Conservation (phyloP, 805 yeast genomes). For the Candida loeiensis region DNA sequence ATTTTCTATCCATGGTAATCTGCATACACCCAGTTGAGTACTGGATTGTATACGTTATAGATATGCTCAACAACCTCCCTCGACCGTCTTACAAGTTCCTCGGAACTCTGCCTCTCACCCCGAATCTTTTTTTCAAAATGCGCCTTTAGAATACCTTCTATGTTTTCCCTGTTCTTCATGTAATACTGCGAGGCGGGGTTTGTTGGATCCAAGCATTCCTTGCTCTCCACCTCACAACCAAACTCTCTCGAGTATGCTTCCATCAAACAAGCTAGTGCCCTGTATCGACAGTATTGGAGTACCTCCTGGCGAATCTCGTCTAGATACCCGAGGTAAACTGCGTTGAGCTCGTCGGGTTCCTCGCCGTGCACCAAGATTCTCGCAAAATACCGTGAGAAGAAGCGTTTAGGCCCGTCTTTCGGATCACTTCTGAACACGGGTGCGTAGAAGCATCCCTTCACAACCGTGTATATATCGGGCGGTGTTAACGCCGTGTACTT, state of each 20-base stretch:
- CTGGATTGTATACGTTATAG: conserved; percentile 22
- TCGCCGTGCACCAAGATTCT: not conserved
- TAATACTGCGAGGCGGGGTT: too few species aligned
- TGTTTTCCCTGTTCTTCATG: not conserved
- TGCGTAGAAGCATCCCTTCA: not conserved
- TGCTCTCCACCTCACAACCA: not conserved
- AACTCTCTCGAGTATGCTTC: not conserved
- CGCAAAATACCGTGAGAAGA: not conserved
- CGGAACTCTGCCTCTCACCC: not conserved
- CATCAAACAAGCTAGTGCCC: not conserved
- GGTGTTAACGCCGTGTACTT: not conserved
- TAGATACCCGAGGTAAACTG: not conserved
- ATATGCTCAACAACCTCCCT: conserved; percentile 10
- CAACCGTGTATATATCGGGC: not conserved
- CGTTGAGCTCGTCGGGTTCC: not conserved
- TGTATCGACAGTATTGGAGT: not conserved
- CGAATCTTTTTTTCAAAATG: conserved; percentile 1
- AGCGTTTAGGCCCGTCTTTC: not conserved
- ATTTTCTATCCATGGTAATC: too few species aligned
- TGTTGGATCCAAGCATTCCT: not conserved
- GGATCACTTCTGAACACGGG: not conserved
- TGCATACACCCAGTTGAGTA: conserved; percentile 30
- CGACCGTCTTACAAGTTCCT: conserved; percentile 8
- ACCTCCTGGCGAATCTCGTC: not conserved
- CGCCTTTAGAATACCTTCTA: conserved; percentile 1